Percentiles rank a stretch among this genome's conserved stretches.
These are phyloP conservation scores for Lasiodiplodia theobromae DNA, from an alignment of 2,329 filamentous ascomycete species.

Conservation along the genomic window DNA sequence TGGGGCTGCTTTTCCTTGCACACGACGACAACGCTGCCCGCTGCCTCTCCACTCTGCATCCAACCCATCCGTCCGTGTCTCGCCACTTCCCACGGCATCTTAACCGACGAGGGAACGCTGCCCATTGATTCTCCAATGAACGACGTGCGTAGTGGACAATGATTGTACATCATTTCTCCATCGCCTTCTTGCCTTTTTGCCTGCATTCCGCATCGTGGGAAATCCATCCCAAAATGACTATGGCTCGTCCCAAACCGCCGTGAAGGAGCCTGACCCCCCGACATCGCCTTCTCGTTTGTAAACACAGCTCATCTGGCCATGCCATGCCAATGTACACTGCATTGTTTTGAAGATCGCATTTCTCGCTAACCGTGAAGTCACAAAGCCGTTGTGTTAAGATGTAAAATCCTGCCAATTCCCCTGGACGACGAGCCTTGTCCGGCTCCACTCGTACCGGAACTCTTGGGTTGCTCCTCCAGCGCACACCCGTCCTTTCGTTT, in stretches of 20 bases:
- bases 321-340: neutral
- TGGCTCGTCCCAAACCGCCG: neutral
- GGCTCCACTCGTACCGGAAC: neutral
- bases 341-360: slow-evolving; percentile 21
- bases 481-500: slow-evolving; percentile 7
- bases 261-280: neutral
- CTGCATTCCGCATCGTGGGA: neutral
- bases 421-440: neutral
- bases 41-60: neutral
- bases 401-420: neutral
- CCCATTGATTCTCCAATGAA: neutral
- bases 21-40: neutral
- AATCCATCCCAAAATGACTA: neutral
- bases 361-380: neutral
- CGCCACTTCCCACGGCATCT: neutral
- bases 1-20: neutral
- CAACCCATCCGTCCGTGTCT: neutral
- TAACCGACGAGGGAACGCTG: neutral
- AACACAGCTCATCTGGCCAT: neutral
- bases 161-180: neutral
- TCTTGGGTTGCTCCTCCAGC: slow-evolving; percentile 7
- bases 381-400: neutral
- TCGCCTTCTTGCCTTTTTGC: neutral
- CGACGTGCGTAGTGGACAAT: neutral
- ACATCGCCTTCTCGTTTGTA: neutral